phyloP scores from a whole-genome alignment of 495 filamentous ascomycete genomes.

The Neurospora tetraspora region DNA sequence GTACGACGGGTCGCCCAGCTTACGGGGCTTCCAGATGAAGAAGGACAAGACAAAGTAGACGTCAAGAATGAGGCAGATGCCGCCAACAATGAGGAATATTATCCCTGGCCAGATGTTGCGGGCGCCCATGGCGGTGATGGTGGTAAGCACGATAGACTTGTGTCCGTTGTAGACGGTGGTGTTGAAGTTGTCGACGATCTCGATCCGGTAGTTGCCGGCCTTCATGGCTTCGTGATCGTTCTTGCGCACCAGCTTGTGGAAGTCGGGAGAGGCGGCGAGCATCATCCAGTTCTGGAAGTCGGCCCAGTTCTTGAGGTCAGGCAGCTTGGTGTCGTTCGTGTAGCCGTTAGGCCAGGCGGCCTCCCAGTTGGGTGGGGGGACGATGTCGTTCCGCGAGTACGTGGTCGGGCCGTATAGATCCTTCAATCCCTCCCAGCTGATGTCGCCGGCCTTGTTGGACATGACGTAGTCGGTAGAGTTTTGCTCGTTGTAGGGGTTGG shows the following conservation, averaged over 20 bases:
- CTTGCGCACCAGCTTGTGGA: slow-evolving; percentile 79
- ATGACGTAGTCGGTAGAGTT: slow-evolving; percentile 49
- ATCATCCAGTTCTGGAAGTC: slow-evolving; percentile 98
- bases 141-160: slow-evolving; percentile 90
- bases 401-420: slow-evolving; percentile 60
- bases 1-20: slow-evolving; percentile 96
- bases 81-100: slow-evolving; percentile 88
- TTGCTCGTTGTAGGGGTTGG: slow-evolving; percentile 42
- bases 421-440: slow-evolving; percentile 78
- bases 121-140: slow-evolving; percentile 88
- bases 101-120: slow-evolving; percentile 95
- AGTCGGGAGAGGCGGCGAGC: slow-evolving; percentile 88
- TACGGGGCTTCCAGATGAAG: slow-evolving; percentile 78
- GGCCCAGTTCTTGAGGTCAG: slow-evolving; percentile 60
- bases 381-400: slow-evolving; percentile 49
- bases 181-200: slow-evolving; percentile 55
- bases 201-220: slow-evolving; percentile 53
- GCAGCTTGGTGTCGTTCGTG: slow-evolving; percentile 47
- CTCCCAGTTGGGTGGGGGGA: slow-evolving; percentile 82
- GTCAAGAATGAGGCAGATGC: slow-evolving; percentile 82
- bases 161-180: slow-evolving; percentile 77
- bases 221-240: slow-evolving; percentile 65
- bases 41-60: slow-evolving; percentile 81
- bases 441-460: slow-evolving; percentile 53
- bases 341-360: slow-evolving; percentile 56